phyloP scores from a whole-genome alignment of 139 green algal genomes.

The Coelastrella sp. region DNA sequence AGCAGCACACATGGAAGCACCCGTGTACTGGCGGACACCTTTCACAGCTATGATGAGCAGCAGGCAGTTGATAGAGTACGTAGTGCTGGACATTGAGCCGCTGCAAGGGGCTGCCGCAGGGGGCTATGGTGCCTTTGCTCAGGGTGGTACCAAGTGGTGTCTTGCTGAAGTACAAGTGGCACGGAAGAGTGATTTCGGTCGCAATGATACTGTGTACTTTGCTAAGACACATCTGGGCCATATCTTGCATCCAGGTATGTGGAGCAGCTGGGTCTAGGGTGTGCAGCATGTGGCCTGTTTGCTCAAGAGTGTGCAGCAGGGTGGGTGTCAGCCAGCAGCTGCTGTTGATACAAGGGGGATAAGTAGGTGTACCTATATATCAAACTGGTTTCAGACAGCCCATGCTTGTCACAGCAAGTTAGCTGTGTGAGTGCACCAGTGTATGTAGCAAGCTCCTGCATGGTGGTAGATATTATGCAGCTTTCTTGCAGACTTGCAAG shows the following conservation, averaged over 20 bases:
- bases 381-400: too few species aligned
- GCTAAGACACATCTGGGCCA: constrained; percentile 90
- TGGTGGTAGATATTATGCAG: too few species aligned
- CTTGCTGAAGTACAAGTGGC: constrained; percentile 81
- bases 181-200: constrained; percentile 88
- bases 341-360: too few species aligned
- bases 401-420: too few species aligned
- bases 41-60: constrained; percentile 77
- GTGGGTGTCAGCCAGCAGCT: too few species aligned
- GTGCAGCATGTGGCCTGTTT: neutral
- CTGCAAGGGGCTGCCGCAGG: constrained; percentile 11
- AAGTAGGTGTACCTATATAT: too few species aligned
- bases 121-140: constrained; percentile 3
- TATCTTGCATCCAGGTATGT: constrained; percentile 81
- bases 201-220: constrained; percentile 89
- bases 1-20: constrained; percentile 76
- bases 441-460: too few species aligned
- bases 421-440: too few species aligned
- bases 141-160: constrained; percentile 23
- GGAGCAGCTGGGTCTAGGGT: neutral
- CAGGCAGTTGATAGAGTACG: constrained; percentile 87
- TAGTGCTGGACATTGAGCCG: constrained; percentile 94
- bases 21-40: constrained; percentile 83
- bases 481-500: too few species aligned
- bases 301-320: too few species aligned